These are phyloP conservation scores for Phytophthora tubulina DNA, from an alignment of 352 stramenopile genomes.

Conservation along the genomic window DNA sequence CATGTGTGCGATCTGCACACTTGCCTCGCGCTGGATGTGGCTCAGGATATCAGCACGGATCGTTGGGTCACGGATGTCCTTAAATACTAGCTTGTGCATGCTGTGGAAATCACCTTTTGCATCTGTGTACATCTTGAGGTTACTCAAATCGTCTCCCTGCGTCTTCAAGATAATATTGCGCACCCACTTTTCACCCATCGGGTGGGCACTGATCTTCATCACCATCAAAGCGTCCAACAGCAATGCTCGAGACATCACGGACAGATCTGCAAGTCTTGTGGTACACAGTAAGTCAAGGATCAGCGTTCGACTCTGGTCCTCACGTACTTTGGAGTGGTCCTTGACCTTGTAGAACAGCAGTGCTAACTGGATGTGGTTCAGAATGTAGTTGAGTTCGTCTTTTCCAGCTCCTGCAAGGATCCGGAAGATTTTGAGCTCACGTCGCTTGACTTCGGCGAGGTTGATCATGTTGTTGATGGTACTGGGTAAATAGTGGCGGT, in stretches of 20 bases:
- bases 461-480: slow-evolving; percentile 93
- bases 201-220: slow-evolving; percentile 96
- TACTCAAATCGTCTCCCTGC: slow-evolving; percentile 95
- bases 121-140: slow-evolving; percentile 97
- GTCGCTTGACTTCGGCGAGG: slow-evolving; percentile 72
- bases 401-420: slow-evolving; percentile 95
- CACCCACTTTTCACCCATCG: slow-evolving; percentile 96
- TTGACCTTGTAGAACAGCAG: slow-evolving; percentile 99
- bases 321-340: slow-evolving; percentile 76
- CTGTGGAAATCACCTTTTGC: slow-evolving; percentile 96
- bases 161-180: slow-evolving; percentile 97
- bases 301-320: slow-evolving; percentile 91
- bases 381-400: slow-evolving; percentile 97
- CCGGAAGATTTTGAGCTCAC: slow-evolving; percentile 96
- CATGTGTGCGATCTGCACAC: slow-evolving; percentile 95
- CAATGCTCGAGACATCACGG: slow-evolving; percentile 91
- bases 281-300: slow-evolving; percentile 95
- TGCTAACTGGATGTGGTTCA: slow-evolving; percentile 94
- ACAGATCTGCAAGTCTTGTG: slow-evolving; percentile 92
- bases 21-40: slow-evolving; percentile 95
- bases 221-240: slow-evolving; percentile 96
- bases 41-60: slow-evolving; percentile 95
- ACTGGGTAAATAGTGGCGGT: slow-evolving; percentile 84
- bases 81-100: slow-evolving; percentile 98
- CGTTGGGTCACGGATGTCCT: slow-evolving; percentile 91